Evolutionary conservation across 768 basidiomycete species (phyloP), one percentile per base, ranked within the genome.

Genomic region (Lactifluus echinatus): DNA sequence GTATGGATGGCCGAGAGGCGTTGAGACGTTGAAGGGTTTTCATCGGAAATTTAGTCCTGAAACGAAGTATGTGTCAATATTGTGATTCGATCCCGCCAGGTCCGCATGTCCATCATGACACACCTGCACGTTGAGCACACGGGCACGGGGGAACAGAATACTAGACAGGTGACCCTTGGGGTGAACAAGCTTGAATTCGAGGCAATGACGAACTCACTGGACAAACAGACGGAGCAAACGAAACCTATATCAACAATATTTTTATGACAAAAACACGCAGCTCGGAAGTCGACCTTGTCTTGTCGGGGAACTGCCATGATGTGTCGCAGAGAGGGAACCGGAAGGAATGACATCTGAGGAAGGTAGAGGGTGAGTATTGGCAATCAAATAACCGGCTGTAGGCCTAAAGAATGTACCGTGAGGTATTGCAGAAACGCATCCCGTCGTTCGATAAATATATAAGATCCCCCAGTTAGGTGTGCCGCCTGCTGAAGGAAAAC

Each of bases 241-340:
- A 93, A 99, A 53, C 93, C 96, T 52, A 98, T 81, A 68, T 98
- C 95, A 39, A 98, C 82, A 47, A 96, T 95, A 52, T 87, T 86
- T 70, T 97, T 96, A 72, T 98, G 96, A 73, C 96, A 99, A 75
- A 99, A 98, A 68, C 95, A 98, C 8, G 94, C 95, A 0, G 96
- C 96, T 29, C 96, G 82, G 67, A 98, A 95, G 70, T 98, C 96
- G 57, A 98, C 87, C 66, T 83, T 87, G 69, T 98, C 94, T 71
- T 96, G 93, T 6, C 90, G 90, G 1, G 95, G 95, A 21, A 90
- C 83, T 0, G 87, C 82, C 34, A 98, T 76, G 46, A 83, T 75
- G 66, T 80, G 81, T 43, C 93, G 84, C 51, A 95, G 80, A 7
- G 84, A 74, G 1, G 81, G 80, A 8, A 85, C 75, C 10, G 85